Conservation (phyloP, 306 rosid genomes). For the Lotus japonicus region DNA sequence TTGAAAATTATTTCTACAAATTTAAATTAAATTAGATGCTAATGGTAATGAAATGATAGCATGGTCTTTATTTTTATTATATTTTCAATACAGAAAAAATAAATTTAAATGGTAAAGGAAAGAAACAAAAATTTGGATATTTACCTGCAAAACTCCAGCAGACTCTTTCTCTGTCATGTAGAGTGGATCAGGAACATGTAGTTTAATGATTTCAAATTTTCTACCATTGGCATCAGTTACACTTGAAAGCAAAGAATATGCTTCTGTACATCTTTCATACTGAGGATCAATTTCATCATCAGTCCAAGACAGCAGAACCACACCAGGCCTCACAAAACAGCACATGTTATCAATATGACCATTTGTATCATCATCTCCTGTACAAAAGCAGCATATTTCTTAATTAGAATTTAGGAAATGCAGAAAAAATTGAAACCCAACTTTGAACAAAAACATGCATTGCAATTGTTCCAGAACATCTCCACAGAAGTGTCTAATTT, state of each 20-base stretch:
- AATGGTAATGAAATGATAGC: too few relatives aligned
- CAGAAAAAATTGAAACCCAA: neutral
- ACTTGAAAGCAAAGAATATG: constrained; percentile 54
- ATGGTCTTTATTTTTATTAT: neutral
- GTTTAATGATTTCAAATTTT: constrained; percentile 65
- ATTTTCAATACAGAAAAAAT: neutral
- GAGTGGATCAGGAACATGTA: constrained; percentile 74
- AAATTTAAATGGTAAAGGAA: neutral
- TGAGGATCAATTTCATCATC: constrained; percentile 83
- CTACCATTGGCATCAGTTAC: constrained; percentile 73
- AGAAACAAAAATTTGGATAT: constrained; percentile 11
- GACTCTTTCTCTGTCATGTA: constrained; percentile 77
- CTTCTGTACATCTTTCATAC: constrained; percentile 69
- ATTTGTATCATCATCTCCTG: constrained; percentile 97
- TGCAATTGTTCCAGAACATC: constrained; percentile 2
- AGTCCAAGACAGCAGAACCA: constrained; percentile 82
- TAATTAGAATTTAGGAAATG: constrained; percentile 1
- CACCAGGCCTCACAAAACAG: constrained; percentile 85
- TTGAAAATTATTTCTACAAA: neutral
- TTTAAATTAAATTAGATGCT: neutral
- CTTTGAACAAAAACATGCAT: constrained; percentile 4
- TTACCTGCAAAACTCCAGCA: constrained; percentile 57
- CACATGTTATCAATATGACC: constrained; percentile 97
- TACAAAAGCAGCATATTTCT: constrained; percentile 9
- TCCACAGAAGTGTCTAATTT: neutral